Evolutionary conservation across 345 rosid species (phyloP).

Genomic region (Durio zibethinus): DNA sequence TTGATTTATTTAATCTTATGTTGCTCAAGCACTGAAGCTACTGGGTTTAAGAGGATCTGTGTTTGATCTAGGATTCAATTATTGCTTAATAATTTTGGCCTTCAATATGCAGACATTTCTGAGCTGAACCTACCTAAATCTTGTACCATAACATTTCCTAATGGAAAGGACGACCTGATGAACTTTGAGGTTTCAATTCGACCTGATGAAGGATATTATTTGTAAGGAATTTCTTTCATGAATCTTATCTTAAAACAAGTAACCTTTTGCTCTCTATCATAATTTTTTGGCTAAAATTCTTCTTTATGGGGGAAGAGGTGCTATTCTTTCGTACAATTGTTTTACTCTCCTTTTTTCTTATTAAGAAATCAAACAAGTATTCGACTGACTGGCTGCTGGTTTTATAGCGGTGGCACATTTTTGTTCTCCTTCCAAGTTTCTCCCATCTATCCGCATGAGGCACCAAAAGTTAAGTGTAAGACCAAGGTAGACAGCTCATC

Average conservation of each 20-base stretch:
- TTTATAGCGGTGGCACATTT: slow-evolving; percentile 71
- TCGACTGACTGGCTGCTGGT: background rate
- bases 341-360: background rate
- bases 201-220: slow-evolving; percentile 86
- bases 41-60: background rate
- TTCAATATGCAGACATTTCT: slow-evolving; percentile 46
- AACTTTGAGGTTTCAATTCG: slow-evolving; percentile 71
- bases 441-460: slow-evolving; percentile 86
- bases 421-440: slow-evolving; percentile 87
- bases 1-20: background rate
- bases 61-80: background rate
- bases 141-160: slow-evolving; percentile 63
- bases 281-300: background rate
- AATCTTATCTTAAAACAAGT: background rate
- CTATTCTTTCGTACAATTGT: background rate
- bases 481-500: slow-evolving; percentile 56
- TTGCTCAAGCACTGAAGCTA: background rate
- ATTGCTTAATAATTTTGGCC: background rate
- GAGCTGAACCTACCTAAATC: slow-evolving; percentile 78
- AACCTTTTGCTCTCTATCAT: background rate
- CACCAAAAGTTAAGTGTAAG: slow-evolving; percentile 98
- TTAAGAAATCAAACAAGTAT: background rate
- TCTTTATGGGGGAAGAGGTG: background rate
- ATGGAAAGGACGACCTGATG: slow-evolving; percentile 84
- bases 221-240: slow-evolving; percentile 40